Evolutionary conservation across 1,284 basidiomycete genomes (phyloP).

Genomic region (Coniophora puteana): DNA sequence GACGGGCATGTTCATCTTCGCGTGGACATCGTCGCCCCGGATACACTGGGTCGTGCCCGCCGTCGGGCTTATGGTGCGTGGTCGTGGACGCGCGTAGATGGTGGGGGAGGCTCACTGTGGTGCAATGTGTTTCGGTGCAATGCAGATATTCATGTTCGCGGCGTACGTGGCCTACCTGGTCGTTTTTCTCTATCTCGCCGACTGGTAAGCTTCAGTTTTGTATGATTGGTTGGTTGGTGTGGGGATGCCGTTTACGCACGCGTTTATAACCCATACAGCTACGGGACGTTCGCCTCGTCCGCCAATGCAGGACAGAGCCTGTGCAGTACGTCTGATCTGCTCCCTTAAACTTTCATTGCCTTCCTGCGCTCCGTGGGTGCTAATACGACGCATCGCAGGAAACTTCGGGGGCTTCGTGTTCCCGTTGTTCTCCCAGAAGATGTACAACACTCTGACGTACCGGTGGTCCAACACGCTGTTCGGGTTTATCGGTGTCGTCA

Average conservation of each 20-base stretch:
- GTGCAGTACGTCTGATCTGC: constrained; percentile 39
- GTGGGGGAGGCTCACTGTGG: constrained; percentile 2
- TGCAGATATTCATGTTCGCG: constrained; percentile 52
- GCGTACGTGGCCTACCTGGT: constrained; percentile 59
- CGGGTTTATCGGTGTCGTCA: constrained; percentile 51
- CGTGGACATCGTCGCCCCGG: constrained; percentile 28
- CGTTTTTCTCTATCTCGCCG: constrained; percentile 68
- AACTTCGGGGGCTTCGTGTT: constrained; percentile 58
- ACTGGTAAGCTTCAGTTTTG: constrained; percentile 42
- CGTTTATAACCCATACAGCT: constrained; percentile 32
- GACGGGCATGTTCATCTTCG: constrained; percentile 48
- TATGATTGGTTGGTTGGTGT: not conserved
- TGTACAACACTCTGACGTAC: constrained; percentile 57
- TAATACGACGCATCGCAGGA: constrained; percentile 35
- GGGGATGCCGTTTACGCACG: not conserved
- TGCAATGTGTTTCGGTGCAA: not conserved
- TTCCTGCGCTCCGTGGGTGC: not conserved
- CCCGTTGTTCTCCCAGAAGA: constrained; percentile 60
- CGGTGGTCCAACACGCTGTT: constrained; percentile 71
- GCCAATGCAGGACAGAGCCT: constrained; percentile 75
- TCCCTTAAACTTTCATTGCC: not conserved
- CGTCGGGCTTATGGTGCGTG: constrained; percentile 36
- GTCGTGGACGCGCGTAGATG: too few species aligned
- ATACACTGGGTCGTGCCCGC: constrained; percentile 39
- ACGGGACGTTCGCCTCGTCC: constrained; percentile 70